These are phyloP conservation scores for Mollisia scopiformis DNA, from an alignment of 2,329 filamentous ascomycete species.

Conservation along the genomic window DNA sequence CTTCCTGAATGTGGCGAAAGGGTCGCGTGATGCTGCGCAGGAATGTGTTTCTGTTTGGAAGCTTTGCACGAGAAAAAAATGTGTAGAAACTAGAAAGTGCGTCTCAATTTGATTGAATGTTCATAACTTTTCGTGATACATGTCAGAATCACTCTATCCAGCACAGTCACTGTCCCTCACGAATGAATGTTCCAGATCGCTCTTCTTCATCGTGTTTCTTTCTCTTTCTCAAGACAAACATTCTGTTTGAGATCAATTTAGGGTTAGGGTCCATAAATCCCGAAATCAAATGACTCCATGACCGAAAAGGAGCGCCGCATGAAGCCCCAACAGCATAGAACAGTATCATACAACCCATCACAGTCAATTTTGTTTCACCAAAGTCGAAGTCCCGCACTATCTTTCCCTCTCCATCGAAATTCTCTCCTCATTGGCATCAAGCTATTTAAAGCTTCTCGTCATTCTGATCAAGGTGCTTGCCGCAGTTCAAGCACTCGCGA, in stretches of 20 bases:
- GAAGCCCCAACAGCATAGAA: not conserved
- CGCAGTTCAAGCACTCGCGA: not conserved
- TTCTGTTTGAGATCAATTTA: not conserved
- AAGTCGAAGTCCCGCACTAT: not conserved
- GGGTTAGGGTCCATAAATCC: not conserved
- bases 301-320: not conserved
- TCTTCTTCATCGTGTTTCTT: not conserved
- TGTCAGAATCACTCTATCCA: not conserved
- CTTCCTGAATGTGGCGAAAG: not conserved
- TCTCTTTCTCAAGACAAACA: not conserved
- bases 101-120: not conserved
- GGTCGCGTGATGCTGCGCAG: not conserved
- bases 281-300: not conserved
- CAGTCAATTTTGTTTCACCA: not conserved
- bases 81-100: not conserved
- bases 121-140: not conserved
- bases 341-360: not conserved
- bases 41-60: not conserved
- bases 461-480: conserved; percentile 1
- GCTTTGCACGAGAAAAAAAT: not conserved
- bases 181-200: not conserved
- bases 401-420: too few relatives aligned
- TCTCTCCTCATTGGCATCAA: too few relatives aligned
- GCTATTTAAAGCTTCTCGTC: not conserved
- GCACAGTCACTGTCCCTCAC: not conserved